These are phyloP conservation scores for Hemerocallis citrina DNA, from an alignment of 106 monocot species.

Conservation along the genomic window DNA sequence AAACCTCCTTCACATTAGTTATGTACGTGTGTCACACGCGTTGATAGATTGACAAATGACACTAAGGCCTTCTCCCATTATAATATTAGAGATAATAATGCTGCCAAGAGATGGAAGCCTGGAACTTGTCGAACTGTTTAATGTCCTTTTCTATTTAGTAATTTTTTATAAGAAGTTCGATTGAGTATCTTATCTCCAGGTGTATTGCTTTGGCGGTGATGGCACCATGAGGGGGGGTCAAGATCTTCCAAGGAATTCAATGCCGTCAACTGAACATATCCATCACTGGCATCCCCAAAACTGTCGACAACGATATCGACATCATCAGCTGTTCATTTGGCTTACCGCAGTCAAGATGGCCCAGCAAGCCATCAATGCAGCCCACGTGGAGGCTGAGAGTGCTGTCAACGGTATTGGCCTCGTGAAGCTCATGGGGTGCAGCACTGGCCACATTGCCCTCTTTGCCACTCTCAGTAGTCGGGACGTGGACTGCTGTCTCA, in stretches of 20 bases:
- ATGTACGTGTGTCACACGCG: no score
- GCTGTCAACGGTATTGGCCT: constrained; percentile 87
- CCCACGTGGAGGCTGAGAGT: constrained; percentile 73
- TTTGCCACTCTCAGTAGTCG: constrained; percentile 76
- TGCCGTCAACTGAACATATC: constrained; percentile 45
- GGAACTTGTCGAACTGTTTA: no score
- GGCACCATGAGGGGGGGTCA: constrained; percentile 72
- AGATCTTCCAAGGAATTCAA: constrained; percentile 54
- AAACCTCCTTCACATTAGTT: no score
- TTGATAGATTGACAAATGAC: no score
- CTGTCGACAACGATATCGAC: constrained; percentile 89
- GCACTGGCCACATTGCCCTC: constrained; percentile 83
- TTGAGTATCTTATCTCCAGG: no score
- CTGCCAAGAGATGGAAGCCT: no score
- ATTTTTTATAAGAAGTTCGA: no score
- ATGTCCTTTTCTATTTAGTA: no score
- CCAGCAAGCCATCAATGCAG: constrained; percentile 69
- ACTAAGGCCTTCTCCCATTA: no score
- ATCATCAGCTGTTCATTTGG: constrained; percentile 90
- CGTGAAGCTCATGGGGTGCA: constrained; percentile 90
- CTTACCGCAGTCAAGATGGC: constrained; percentile 89
- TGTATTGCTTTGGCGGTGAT: constrained; percentile 86
- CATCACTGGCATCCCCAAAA: constrained; percentile 78
- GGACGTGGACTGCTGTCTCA: constrained; percentile 82
- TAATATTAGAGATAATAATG: no score